Base-by-base conservation (phyloP, 2,329 filamentous ascomycete genomes). In the Tympanopsis confertula region DNA sequence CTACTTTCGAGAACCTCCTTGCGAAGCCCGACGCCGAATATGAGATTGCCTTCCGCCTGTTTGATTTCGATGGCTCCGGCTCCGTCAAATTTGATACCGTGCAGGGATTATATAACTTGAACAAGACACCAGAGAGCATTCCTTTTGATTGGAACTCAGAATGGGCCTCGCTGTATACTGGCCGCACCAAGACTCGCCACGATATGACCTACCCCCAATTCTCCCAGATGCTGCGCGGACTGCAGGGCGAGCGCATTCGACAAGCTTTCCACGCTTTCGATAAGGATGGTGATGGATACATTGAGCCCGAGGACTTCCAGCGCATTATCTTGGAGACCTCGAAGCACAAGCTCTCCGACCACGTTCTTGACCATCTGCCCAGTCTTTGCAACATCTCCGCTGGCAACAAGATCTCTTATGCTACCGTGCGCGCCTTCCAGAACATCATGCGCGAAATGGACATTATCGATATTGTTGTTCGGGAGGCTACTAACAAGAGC, bases 391-490 rank as follows among this genome's bases (percentile, higher is more conserved):
- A 95, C 63, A 94, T 96, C 57, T 86, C 86, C 5, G 70, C 80
- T 22, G 81, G 86, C 44, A 91, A 78, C 67, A 94, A 93, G 65
- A 91, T 98, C 49, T 95, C 88, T 5, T 98, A 98, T 56, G 87
- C 91, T 57, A 95, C 94, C 55, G 91, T 98, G 20, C 79, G 91
- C 47, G 91, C 91, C 26, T 98, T 98, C 67, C 88, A 94, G 66
- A 98, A 98, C 58, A 81, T 98, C 61, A 89, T 98, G 50, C 81
- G 84, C 52, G 88, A 96, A 63, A 95, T 98, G 86, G 91, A 98
- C 53, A 73, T 96, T 51, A 86, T 96, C 36, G 91, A 98, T 66
- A 68, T 94, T 47, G 87, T 98, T 54, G 75, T 98, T 46, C 79
- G 86, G 47, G 86, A 86, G 53, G 91, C 91, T 26, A 84, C 86